These are phyloP conservation scores for Monosporascus sp. DNA, from an alignment of 2,329 filamentous ascomycete species.

Conservation along the genomic window DNA sequence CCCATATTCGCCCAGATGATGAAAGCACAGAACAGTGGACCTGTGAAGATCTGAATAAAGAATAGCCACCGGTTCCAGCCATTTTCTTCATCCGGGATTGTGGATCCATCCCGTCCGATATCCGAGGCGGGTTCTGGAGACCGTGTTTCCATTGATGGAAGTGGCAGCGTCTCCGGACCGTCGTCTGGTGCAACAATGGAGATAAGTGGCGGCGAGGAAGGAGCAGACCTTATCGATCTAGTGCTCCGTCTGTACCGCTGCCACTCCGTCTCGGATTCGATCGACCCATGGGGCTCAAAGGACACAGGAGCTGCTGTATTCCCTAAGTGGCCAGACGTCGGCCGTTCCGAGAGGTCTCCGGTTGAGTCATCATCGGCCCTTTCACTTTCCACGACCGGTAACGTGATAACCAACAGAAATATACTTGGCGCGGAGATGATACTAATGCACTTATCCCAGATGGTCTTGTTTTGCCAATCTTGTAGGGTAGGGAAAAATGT, in stretches of 20 bases:
- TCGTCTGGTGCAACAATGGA: slow-evolving; percentile 17
- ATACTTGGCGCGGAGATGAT: slow-evolving; percentile 84
- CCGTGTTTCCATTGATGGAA: slow-evolving; percentile 13
- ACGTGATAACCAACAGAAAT: slow-evolving; percentile 79
- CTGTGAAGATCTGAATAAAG: slow-evolving; percentile 76
- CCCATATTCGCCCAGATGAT: slow-evolving; percentile 67
- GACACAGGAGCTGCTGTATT: slow-evolving; percentile 31
- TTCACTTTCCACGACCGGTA: slow-evolving; percentile 81
- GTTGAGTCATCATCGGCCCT: slow-evolving; percentile 46
- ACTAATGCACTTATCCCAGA: slow-evolving; percentile 80
- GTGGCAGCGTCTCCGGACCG: not conserved
- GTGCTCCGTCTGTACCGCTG: slow-evolving; percentile 51
- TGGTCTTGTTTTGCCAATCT: slow-evolving; percentile 73
- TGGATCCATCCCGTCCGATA: slow-evolving; percentile 21
- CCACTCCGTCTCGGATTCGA: slow-evolving; percentile 51
- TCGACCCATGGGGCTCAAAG: slow-evolving; percentile 25
- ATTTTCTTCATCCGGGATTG: slow-evolving; percentile 33
- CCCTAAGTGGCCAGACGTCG: slow-evolving; percentile 20
- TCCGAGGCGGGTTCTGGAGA: slow-evolving; percentile 18
- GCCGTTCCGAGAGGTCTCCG: slow-evolving; percentile 26
- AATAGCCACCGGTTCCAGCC: slow-evolving; percentile 92
- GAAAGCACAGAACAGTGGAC: slow-evolving; percentile 75
- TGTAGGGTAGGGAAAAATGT: slow-evolving; percentile 85
- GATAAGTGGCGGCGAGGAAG: slow-evolving; percentile 25
- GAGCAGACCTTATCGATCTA: slow-evolving; percentile 25